These are phyloP conservation scores for Cicer judaicum DNA, from an alignment of 306 rosid genomes.

Conservation along the genomic window DNA sequence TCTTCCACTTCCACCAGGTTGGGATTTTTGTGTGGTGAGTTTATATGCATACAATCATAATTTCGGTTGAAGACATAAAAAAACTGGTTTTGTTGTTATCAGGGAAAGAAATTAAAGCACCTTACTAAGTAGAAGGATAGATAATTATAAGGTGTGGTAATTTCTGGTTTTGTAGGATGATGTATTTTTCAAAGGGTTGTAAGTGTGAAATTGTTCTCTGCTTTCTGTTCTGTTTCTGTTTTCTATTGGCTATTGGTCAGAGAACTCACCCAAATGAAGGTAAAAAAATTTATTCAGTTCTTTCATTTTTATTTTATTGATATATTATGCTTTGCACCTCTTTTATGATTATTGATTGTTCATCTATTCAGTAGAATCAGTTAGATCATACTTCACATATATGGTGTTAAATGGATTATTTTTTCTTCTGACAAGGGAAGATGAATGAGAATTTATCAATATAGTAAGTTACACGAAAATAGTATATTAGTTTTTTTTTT, in stretches of 20 bases:
- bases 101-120: slow-evolving; percentile 39
- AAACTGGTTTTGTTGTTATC: slow-evolving; percentile 44
- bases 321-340: not conserved
- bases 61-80: too few species aligned
- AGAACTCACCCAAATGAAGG: slow-evolving; percentile 73
- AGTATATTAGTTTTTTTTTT: too few species aligned
- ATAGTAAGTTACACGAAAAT: too few species aligned
- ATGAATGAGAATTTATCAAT: not conserved
- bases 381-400: not conserved
- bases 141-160: not conserved
- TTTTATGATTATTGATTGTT: not conserved
- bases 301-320: not conserved
- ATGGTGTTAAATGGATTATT: not conserved
- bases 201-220: slow-evolving; percentile 49
- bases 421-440: not conserved
- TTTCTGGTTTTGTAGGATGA: slow-evolving; percentile 53
- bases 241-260: slow-evolving; percentile 49
- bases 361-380: not conserved
- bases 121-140: too few species aligned
- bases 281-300: slow-evolving; percentile 6
- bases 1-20: not conserved
- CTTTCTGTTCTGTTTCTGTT: slow-evolving; percentile 57
- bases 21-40: too few species aligned
- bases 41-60: too few species aligned
- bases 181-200: slow-evolving; percentile 53